phyloP scores from a whole-genome alignment of 805 yeast species.

The Myxozyma mucilagina region DNA sequence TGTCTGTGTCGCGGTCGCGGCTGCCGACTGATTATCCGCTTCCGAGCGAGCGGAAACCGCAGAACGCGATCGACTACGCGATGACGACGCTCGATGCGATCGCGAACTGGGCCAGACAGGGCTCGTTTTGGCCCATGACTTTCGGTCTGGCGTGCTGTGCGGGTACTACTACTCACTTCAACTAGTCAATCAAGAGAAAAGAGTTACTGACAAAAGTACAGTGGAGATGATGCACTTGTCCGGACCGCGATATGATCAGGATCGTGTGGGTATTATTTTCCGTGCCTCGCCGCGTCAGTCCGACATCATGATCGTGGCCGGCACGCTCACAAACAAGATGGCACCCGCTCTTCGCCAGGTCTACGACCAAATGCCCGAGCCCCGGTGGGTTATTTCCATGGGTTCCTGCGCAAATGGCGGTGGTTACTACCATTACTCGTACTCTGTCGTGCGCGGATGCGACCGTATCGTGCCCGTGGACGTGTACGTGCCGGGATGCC shows the following conservation, averaged over 20 bases:
- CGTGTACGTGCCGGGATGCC: constrained; percentile 90
- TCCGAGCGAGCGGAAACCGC: constrained; percentile 61
- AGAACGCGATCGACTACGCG: constrained; percentile 72
- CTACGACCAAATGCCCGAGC: constrained; percentile 92
- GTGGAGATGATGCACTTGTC: constrained; percentile 95
- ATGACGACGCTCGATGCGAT: constrained; percentile 77
- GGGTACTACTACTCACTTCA: constrained; percentile 15
- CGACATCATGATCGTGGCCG: constrained; percentile 90
- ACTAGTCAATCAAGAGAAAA: not conserved
- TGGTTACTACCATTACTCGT: constrained; percentile 87
- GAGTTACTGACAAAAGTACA: not conserved
- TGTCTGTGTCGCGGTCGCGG: constrained; percentile 27
- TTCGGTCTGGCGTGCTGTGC: constrained; percentile 93
- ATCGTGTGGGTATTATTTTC: constrained; percentile 87
- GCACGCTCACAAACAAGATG: constrained; percentile 88
- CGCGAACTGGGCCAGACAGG: constrained; percentile 89
- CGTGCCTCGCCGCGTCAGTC: constrained; percentile 93
- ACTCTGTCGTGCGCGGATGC: constrained; percentile 86
- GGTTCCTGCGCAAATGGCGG: constrained; percentile 95
- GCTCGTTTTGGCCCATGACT: constrained; percentile 91
- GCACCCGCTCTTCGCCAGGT: constrained; percentile 92
- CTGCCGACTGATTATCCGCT: constrained; percentile 71
- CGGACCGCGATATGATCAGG: constrained; percentile 88
- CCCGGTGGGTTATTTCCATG: constrained; percentile 93
- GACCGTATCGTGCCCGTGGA: constrained; percentile 88